Conservation (phyloP, 257 asterid genomes). For the Gentiana straminea region DNA sequence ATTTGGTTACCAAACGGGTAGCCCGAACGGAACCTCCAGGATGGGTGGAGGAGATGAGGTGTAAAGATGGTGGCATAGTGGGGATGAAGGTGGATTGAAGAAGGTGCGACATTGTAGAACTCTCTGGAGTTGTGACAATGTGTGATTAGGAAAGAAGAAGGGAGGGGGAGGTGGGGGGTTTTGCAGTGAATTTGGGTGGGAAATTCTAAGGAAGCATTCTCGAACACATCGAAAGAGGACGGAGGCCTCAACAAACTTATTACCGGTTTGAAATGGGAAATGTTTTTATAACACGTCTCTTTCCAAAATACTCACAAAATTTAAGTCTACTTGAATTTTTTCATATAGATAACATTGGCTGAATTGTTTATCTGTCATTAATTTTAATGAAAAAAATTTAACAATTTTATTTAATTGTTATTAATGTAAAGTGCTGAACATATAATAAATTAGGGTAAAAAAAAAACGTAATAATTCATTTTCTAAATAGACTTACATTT, state of each 20-base stretch:
- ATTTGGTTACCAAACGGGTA: conserved; percentile 31
- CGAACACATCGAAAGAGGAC: conserved; percentile 65
- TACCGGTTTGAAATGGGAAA: conserved; percentile 23
- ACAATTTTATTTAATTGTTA: too few species aligned
- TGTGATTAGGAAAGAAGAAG: background rate
- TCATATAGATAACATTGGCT: too few species aligned
- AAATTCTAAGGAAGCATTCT: conserved; percentile 24
- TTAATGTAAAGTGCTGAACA: too few species aligned
- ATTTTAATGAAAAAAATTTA: too few species aligned
- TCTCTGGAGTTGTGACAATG: too few species aligned
- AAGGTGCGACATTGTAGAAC: conserved; percentile 74
- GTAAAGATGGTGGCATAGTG: conserved; percentile 47
- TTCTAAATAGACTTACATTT: too few species aligned
- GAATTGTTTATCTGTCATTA: too few species aligned
- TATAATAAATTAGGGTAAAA: too few species aligned
- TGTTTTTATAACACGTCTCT: too few species aligned
- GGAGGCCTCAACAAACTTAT: conserved; percentile 58
- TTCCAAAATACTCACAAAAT: too few species aligned
- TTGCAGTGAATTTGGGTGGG: background rate
- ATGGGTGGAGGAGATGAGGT: conserved; percentile 18
- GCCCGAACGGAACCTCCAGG: conserved; percentile 10
- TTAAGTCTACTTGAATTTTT: too few species aligned
- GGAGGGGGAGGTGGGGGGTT: background rate
- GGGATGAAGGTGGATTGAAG: conserved; percentile 66
- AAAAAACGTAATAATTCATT: too few species aligned